Evolutionary conservation across 352 stramenopile genomes (phyloP).

Genomic region (Phytophthora constricta): DNA sequence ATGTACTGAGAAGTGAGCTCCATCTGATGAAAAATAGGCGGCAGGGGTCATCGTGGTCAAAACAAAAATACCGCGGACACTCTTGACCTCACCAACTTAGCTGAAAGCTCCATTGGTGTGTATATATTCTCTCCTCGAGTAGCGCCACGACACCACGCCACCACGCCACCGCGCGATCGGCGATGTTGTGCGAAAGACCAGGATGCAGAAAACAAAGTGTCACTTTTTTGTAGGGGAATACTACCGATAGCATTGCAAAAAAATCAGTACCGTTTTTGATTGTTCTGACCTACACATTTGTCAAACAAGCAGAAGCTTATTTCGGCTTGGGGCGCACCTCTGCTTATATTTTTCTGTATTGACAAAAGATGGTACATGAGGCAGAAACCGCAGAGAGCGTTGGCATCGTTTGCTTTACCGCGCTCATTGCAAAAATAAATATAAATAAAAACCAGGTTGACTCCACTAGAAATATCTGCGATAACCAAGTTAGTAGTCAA

Average conservation of each 20-base stretch:
- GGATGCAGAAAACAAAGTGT: conserved; percentile 10
- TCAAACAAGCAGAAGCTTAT: not conserved
- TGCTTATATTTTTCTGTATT: not conserved
- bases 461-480: not conserved
- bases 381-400: not conserved
- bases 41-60: not conserved
- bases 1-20: not conserved
- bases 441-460: not conserved
- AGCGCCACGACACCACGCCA: conserved; percentile 5
- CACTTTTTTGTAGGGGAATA: conserved; percentile 17
- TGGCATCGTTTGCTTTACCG: not conserved
- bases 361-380: no score
- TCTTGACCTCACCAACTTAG: conserved; percentile 7
- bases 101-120: not conserved
- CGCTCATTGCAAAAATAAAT: not conserved
- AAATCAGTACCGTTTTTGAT: not conserved
- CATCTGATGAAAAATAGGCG: not conserved
- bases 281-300: not conserved
- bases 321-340: not conserved
- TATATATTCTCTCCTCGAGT: conserved; percentile 8
- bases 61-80: conserved; percentile 10
- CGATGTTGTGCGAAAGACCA: conserved; percentile 11
- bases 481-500: not conserved
- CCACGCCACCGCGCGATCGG: conserved; percentile 7
- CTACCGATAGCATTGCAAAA: conserved; percentile 7